Evolutionary conservation across 495 filamentous ascomycete genomes (phyloP), one percentile per base, ranked within the genome.

Genomic region (Cercophora scortea): DNA sequence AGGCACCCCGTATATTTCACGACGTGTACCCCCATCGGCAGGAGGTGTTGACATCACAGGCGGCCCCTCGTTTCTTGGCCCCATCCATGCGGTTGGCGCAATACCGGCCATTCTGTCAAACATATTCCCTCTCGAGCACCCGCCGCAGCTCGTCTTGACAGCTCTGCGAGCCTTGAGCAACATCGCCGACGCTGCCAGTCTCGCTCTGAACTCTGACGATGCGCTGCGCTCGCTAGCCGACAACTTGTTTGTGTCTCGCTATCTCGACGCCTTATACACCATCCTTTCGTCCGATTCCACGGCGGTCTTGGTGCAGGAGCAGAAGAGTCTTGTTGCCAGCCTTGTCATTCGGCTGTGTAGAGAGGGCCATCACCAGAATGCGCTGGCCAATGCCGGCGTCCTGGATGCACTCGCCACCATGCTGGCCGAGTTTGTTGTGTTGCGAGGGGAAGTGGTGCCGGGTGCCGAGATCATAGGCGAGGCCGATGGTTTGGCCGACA

Each of bases 371-470:
- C 86, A 94, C 50, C 88, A 87, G 63, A 78, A 79, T 35, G 61
- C 76, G 13, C 63, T 96, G 49, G 80, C 85, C n/a, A 80, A 81
- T 39, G 74, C 71, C 12, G 85, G 88, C 16, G 77, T 95, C 9
- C 72, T 97, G 47, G 89, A 96, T 64, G 81, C 84, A 12, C 75
- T 98, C 33, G 88, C 89, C 10, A 76, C 84, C 11, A 84, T 83
- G 54, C 65, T 96, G 52, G 88, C 88, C 15, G 80, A 83, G 13
- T 88, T 91, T 60, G 79, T 85, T 36, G 79, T 86, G 9, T 69
- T 76, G 1, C 75, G 85, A 45, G 87, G 85, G 9, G 81, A 84
- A 54, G 79, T 85, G 34, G 59, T 85, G 13, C 83, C 85, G 7
- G 78, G 71, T 3, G 74, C 75, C n/a, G 71, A 76, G 46, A 50